Evolutionary conservation across 1,284 basidiomycete species (phyloP), one percentile per base, ranked within the genome.

Genomic region (Ganoderma sinense): DNA sequence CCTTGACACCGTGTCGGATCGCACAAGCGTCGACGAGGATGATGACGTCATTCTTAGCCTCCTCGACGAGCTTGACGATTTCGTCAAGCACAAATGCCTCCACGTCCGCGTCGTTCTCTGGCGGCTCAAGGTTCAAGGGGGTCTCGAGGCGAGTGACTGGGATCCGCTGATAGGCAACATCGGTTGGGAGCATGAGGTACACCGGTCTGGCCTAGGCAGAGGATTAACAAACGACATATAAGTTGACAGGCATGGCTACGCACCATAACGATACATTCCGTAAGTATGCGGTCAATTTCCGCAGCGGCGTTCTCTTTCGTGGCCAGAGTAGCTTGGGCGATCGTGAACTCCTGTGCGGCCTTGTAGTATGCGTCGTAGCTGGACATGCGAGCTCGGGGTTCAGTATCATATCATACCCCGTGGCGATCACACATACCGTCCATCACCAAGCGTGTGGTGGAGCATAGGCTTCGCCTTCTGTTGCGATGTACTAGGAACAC

Each of bases 21-120:
- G 94, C 88, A 78, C 97, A 98, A 1, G 95, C 96, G 78, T 99
- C 97, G 48, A 97, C 91, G 20, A 98, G 88, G 64, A 98, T 87
- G 66, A 96, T 84, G 0, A 93, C 91, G 67, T 93, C 88, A 3
- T 89, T 81, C 10, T 84, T 84, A 5, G 92, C 92, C 13, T 85
- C 82, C 61, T 90, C 83, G 56, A 96, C 89, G 26, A 88, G 86
- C 62, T 88, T 84, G 23, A 85, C 79, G 72, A 97, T 94, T 74
- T 92, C 89, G 56, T 91, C 85, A 60, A 97, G 84, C 3, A 97
- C 95, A 73, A 90, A 93, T 2, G 84, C 80, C 74, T 95, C 91
- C 14, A 89, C 87, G 0, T 89, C 86, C 2, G 85, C 81, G 67
- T 92, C 86, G 75, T 92, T 91, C 29, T 75, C 80, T 0, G 88